Evolutionary conservation across 306 rosid species (phyloP).

Genomic region (Acacia acuminata): DNA sequence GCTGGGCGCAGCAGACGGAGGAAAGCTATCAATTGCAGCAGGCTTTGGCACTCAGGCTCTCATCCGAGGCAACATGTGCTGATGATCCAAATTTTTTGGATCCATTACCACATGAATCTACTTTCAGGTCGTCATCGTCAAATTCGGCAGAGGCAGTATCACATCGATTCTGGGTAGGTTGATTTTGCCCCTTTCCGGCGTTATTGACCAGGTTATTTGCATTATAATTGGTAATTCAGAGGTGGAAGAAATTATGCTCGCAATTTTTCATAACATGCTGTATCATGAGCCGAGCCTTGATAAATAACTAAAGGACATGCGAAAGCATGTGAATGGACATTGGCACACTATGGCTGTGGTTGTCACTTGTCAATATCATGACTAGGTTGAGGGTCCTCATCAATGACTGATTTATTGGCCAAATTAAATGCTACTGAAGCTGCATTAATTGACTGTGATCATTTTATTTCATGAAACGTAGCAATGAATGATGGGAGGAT

Average conservation of each 20-base stretch:
- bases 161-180: conserved; percentile 91
- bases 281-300: background rate
- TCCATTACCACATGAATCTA: conserved; percentile 61
- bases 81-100: conserved; percentile 94
- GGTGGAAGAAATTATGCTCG: background rate
- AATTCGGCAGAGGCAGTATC: conserved; percentile 65
- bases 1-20: conserved; percentile 99
- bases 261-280: background rate
- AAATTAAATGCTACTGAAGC: conserved; percentile 8
- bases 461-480: background rate
- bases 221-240: background rate
- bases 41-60: conserved; percentile 82
- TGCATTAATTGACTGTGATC: conserved; percentile 3
- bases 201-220: background rate
- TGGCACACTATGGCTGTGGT: background rate
- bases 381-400: background rate
- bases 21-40: conserved; percentile 97
- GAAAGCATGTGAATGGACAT: conserved; percentile 27
- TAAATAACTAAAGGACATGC: conserved; percentile 2
- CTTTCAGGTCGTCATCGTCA: conserved; percentile 40
- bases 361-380: background rate
- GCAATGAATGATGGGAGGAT: conserved; percentile 13
- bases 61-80: conserved; percentile 85
- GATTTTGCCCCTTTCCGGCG: background rate
- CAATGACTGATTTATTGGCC: background rate